Evolutionary conservation across 768 basidiomycete species (phyloP), one percentile per base, ranked within the genome.

Genomic region (Boletellus emodensis): DNA sequence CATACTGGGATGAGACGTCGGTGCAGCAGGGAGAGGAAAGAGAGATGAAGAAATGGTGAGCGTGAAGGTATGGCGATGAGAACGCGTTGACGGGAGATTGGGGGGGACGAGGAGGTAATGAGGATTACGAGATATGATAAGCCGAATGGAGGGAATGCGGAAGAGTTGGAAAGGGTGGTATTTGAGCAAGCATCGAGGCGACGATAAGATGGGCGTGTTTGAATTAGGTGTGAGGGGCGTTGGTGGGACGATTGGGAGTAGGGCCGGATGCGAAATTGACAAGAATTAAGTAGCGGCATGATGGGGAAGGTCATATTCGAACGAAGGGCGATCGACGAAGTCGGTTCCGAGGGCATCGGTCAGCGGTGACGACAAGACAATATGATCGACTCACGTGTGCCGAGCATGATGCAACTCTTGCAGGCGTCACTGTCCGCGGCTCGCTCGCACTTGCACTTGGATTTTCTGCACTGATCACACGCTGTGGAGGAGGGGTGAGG

Each of bases 401-500:
- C 80, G 15, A 88, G 75, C 75, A 86, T 76, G 36, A 83, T 70
- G 64, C 90, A 93, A 59, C 80, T 87, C 62, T 84, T 84, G 71
- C 90, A 93, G 17, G 84, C 80, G 51, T 84, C 80, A 35, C 72
- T 76, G 33, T 78, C 73, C 12, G 71, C 68, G 10, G 78, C 53
- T 33, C 87, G 82, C 68, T 91, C 90, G 67, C 90, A 92, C 70
- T 91, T 91, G 75, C 90, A 92, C 63, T 91, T 91, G 61, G 83
- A 87, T 68, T 92, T 92, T 49, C 90, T 80, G 66, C 90, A 92
- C 61, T 91, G 88, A 69, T 92, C 90, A 71, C 90, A 93, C 20
- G 90, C 89, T 87, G 56, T 14, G 11, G 9, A 12, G 5, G 28
- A 34, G n/a, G 38, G 39, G 20, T 44, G 49, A 22, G 5, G 28